Percentiles rank a stretch among this genome's conserved stretches.
Evolutionary conservation across 2,329 filamentous ascomycete species (phyloP).

Genomic region (Drechslerella coelobrocha): DNA sequence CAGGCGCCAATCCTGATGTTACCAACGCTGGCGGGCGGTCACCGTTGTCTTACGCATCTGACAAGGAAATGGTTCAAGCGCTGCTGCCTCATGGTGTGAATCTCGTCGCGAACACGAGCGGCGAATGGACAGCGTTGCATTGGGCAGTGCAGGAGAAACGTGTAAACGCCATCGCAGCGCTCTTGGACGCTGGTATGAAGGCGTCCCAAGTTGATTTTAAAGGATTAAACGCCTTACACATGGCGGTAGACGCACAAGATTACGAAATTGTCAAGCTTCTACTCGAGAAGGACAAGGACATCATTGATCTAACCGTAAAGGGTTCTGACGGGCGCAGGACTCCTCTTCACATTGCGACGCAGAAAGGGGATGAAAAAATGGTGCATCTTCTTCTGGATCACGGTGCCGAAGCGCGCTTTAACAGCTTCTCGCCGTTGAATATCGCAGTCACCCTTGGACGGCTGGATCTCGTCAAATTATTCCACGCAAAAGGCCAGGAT

Average conservation of each 20-base stretch:
- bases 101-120: not conserved
- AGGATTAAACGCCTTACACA: constrained; percentile 13
- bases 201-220: not conserved
- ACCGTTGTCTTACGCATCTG: constrained; percentile 4
- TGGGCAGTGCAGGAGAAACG: constrained; percentile 18
- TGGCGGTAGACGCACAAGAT: constrained; percentile 16
- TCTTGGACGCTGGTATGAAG: constrained; percentile 16
- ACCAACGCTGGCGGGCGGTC: constrained; percentile 6
- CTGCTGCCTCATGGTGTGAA: constrained; percentile 6
- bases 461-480: constrained; percentile 20
- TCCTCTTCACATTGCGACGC: constrained; percentile 14
- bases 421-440: constrained; percentile 14
- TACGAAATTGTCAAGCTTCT: constrained; percentile 16
- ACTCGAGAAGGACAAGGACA: constrained; percentile 7
- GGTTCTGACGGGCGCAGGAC: not conserved
- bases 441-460: constrained; percentile 9
- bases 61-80: constrained; percentile 8
- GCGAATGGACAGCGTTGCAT: constrained; percentile 12
- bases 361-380: constrained; percentile 20
- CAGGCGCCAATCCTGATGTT: constrained; percentile 6
- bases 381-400: constrained; percentile 16
- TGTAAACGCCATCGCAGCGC: constrained; percentile 4
- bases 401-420: constrained; percentile 15
- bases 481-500: constrained; percentile 19
- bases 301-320: constrained; percentile 1